Conservation (phyloP, 1,284 basidiomycete genomes). For the Chalciporus piperatoides region DNA sequence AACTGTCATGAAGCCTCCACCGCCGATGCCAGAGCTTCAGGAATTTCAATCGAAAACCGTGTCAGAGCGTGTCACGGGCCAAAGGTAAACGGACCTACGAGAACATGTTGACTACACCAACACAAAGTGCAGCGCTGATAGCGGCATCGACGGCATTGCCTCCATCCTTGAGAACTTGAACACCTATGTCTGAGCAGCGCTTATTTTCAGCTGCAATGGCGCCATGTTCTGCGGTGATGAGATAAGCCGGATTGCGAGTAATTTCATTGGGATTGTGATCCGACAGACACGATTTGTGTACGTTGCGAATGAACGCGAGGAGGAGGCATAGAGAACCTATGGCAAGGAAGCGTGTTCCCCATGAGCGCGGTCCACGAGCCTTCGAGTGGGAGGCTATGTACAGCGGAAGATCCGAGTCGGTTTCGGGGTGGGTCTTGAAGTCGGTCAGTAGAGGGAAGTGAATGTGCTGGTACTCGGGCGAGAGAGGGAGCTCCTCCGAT, state of each 20-base stretch:
- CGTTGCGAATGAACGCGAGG: conserved; percentile 9
- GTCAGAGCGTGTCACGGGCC: neutral
- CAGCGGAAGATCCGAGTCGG: conserved; percentile 21
- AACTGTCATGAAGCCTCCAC: conserved; percentile 90
- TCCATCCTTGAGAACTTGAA: conserved; percentile 71
- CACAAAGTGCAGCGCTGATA: conserved; percentile 77
- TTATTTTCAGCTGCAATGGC: conserved; percentile 87
- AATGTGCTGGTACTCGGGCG: neutral
- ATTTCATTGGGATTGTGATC: conserved; percentile 9
- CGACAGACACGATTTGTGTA: conserved; percentile 1
- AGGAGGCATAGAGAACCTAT: conserved; percentile 19
- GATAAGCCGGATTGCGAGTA: conserved; percentile 64
- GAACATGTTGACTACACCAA: conserved; percentile 88
- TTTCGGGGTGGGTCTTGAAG: conserved; percentile 4
- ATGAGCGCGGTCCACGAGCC: conserved; percentile 1
- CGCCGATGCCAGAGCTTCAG: conserved; percentile 77
- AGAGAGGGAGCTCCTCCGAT: neutral
- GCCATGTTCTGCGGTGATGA: conserved; percentile 69
- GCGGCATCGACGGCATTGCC: conserved; percentile 92
- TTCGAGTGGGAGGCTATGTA: conserved; percentile 10
- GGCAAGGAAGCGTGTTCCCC: conserved; percentile 16
- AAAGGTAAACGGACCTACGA: conserved; percentile 47
- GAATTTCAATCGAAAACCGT: conserved; percentile 3
- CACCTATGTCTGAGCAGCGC: conserved; percentile 80
- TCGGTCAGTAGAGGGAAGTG: neutral